A percentile compares a stretch with the other conserved stretches of the same genome.
These are phyloP conservation scores for Cardamine resedifolia DNA, from an alignment of 345 rosid genomes.

Conservation along the genomic window DNA sequence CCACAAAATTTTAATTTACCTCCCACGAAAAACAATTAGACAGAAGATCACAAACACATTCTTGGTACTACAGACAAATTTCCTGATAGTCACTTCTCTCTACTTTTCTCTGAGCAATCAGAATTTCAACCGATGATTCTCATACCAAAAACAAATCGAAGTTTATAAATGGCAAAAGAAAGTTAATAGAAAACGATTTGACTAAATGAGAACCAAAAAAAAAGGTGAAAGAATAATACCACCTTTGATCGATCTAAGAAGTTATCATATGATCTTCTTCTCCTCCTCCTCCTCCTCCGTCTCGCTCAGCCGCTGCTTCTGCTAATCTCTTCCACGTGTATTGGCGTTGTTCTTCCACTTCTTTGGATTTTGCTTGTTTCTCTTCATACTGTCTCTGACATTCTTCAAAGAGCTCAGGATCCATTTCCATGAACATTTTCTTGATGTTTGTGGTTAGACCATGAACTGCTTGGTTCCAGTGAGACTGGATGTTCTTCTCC, in stretches of 20 bases:
- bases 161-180: neutral
- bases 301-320: constrained; percentile 54
- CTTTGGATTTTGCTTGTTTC: constrained; percentile 42
- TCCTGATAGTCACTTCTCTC: constrained; percentile 25
- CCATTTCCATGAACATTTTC: constrained; percentile 71
- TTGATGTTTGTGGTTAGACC: constrained; percentile 75
- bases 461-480: constrained; percentile 86
- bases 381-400: constrained; percentile 62
- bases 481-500: constrained; percentile 67
- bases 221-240: constrained; percentile 31
- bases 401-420: constrained; percentile 73
- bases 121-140: constrained; percentile 21
- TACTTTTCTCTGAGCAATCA: constrained; percentile 31
- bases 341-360: constrained; percentile 57
- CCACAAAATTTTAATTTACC: constrained; percentile 14
- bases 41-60: constrained; percentile 34
- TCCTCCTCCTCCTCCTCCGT: constrained; percentile 8
- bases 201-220: neutral
- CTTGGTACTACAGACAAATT: constrained; percentile 25
- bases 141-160: constrained; percentile 13
- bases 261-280: constrained; percentile 36
- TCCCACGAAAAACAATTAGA: constrained; percentile 8
- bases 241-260: constrained; percentile 23
- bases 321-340: constrained; percentile 72
- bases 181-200: constrained; percentile 17